Conservation (phyloP, 2,329 filamentous ascomycete genomes). For the Parafenestella ontariensis region DNA sequence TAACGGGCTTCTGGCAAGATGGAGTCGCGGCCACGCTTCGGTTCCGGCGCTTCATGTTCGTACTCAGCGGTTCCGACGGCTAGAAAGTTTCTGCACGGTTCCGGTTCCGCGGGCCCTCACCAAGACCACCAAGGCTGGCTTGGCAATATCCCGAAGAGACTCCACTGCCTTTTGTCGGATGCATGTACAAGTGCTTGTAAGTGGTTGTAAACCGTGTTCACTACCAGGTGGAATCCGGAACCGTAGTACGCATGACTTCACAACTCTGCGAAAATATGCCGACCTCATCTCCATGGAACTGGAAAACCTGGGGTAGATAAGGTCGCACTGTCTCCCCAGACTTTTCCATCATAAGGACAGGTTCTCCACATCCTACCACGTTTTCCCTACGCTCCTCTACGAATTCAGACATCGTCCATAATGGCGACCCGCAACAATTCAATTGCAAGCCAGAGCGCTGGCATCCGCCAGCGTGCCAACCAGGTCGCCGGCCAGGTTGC, state of each 20-base stretch:
- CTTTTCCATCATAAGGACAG: conserved; percentile 8
- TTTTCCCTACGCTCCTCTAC: neutral
- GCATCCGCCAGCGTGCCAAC: conserved; percentile 26
- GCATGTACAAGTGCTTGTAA: neutral
- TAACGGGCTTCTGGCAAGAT: neutral
- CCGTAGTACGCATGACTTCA: conserved; percentile 1
- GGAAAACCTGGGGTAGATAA: conserved; percentile 77
- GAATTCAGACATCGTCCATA: neutral
- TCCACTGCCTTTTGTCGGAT: neutral
- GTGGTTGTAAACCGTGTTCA: neutral
- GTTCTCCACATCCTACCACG: neutral
- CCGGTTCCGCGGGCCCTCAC: conserved; percentile 4
- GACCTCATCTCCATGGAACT: conserved; percentile 55
- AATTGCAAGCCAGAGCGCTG: conserved; percentile 20
- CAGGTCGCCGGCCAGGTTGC: conserved; percentile 30
- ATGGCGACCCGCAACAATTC: conserved; percentile 19
- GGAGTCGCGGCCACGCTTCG: neutral
- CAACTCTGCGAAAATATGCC: too few relatives aligned
- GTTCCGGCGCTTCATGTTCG: neutral
- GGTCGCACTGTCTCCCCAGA: conserved; percentile 51
- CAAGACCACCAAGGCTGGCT: neutral
- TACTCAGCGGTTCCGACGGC: conserved; percentile 6
- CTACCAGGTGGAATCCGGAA: conserved; percentile 3
- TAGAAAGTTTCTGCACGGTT: neutral
- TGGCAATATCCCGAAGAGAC: neutral